Evolutionary conservation across 1,139 yeast species (phyloP).

Genomic region (Protomyces pachydermus): DNA sequence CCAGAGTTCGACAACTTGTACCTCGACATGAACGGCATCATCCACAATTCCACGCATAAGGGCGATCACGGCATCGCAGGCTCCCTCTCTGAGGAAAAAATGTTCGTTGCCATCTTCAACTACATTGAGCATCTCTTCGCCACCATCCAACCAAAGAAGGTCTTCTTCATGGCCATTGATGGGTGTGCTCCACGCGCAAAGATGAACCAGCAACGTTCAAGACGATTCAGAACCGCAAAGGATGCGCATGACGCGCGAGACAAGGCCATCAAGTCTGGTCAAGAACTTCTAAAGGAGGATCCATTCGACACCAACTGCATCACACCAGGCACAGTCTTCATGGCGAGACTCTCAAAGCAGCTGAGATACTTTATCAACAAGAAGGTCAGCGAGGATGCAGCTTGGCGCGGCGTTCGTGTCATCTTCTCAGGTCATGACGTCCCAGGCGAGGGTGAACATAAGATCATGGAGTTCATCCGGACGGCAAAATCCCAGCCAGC

Average conservation of each 20-base stretch:
- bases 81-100: constrained; percentile 79
- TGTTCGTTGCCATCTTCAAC: constrained; percentile 86
- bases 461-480: constrained; percentile 76
- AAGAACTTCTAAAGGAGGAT: constrained; percentile 53
- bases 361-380: constrained; percentile 86
- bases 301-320: constrained; percentile 88
- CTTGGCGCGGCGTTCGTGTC: constrained; percentile 81
- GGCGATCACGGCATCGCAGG: constrained; percentile 45
- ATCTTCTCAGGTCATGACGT: constrained; percentile 92
- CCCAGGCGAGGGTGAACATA: constrained; percentile 92
- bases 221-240: constrained; percentile 91
- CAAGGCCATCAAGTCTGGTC: constrained; percentile 60
- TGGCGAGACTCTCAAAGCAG: constrained; percentile 81
- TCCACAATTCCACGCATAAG: constrained; percentile 84
- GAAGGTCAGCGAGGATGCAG: constrained; percentile 78
- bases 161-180: constrained; percentile 95
- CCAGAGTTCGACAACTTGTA: constrained; percentile 94
- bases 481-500: constrained; percentile 77
- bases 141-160: constrained; percentile 76
- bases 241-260: constrained; percentile 74
- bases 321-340: constrained; percentile 97
- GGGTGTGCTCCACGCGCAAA: constrained; percentile 99
- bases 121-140: constrained; percentile 91
- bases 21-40: constrained; percentile 87
- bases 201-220: constrained; percentile 95